Base-by-base conservation (phyloP, 108 stramenopile species). In the Aurantiochytrium sp. region DNA sequence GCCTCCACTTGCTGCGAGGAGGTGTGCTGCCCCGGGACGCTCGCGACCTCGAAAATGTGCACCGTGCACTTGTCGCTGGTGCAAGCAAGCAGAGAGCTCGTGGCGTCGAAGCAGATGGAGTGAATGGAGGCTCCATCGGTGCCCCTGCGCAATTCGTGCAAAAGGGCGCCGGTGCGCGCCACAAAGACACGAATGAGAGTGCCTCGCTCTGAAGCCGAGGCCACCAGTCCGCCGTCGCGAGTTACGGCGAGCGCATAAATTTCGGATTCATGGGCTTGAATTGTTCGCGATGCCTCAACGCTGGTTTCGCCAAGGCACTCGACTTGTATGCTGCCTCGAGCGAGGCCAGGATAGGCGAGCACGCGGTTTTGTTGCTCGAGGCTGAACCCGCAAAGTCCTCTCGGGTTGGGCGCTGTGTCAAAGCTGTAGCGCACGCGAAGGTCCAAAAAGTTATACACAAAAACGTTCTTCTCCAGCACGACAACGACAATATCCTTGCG, bases 401-500 rank as follows among this genome's bases (percentile, higher is more conserved):
- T 91, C 14, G 60, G 60, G 88, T 64, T 60, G 1, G 57, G 19
- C 1, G 19, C 12, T 12, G 76, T 83, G 2, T 83, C 76, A 23
- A 83, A 83, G 76, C 76, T 83, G 76, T 83, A 4, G 23, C 51
- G 45, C 49, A 83, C 51, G 49, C 51, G 45, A 12, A 83, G 23
- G 51, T 83, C 76, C 49, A 53, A 43, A n/a, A 60, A 87, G n/a
- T 57, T 55, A 19, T 58, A 73, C 90, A 98, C 95, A 90, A 97
- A 98, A 35, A 98, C 95, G 23, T 97, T 95, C 91, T 96, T 96
- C 25, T 96, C 91, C 90, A 99, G 90, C 8, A 96, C 97, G 18
- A 99, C 98, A 4, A 97, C 97, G 87, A 99, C 97, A 44, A 97
- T 90, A 92, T 99, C 98, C 59, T 98, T 92, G 19, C 99, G 96